These are phyloP conservation scores for Parastagonospora nodorum DNA, from an alignment of 2,329 filamentous ascomycete genomes.

Conservation along the genomic window DNA sequence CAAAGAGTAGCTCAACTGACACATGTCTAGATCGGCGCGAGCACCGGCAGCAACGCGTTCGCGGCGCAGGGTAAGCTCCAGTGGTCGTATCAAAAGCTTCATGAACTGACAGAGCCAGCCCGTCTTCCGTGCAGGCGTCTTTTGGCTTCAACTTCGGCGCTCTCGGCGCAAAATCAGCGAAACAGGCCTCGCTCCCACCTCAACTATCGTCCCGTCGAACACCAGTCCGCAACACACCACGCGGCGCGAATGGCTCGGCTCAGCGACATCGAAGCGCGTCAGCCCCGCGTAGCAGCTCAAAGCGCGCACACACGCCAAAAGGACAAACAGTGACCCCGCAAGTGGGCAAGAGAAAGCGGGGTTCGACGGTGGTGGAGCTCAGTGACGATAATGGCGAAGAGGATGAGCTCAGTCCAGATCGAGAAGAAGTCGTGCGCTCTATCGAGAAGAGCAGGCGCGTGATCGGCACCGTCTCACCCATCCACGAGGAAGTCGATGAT, in stretches of 20 bases:
- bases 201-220: constrained; percentile 30
- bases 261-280: constrained; percentile 38
- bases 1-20: background rate
- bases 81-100: background rate
- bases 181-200: constrained; percentile 34
- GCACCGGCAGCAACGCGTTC: constrained; percentile 61
- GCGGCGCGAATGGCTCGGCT: constrained; percentile 25
- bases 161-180: constrained; percentile 24
- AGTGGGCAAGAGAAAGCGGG: constrained; percentile 43
- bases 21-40: constrained; percentile 55
- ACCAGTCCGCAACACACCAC: constrained; percentile 27
- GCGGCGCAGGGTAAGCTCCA: constrained; percentile 59
- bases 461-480: constrained; percentile 26
- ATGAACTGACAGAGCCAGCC: constrained; percentile 43
- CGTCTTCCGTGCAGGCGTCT: constrained; percentile 54
- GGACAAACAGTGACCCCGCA: constrained; percentile 31
- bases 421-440: constrained; percentile 28
- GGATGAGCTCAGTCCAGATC: constrained; percentile 43
- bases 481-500: constrained; percentile 31
- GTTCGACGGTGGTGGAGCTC: constrained; percentile 18
- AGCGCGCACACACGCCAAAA: constrained; percentile 21
- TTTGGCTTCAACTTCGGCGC: constrained; percentile 53
- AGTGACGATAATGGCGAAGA: constrained; percentile 26
- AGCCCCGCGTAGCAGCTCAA: constrained; percentile 22
- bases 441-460: constrained; percentile 35